Base-by-base conservation (phyloP, 164 flowering plant genomes). In the Sextonia rubra region DNA sequence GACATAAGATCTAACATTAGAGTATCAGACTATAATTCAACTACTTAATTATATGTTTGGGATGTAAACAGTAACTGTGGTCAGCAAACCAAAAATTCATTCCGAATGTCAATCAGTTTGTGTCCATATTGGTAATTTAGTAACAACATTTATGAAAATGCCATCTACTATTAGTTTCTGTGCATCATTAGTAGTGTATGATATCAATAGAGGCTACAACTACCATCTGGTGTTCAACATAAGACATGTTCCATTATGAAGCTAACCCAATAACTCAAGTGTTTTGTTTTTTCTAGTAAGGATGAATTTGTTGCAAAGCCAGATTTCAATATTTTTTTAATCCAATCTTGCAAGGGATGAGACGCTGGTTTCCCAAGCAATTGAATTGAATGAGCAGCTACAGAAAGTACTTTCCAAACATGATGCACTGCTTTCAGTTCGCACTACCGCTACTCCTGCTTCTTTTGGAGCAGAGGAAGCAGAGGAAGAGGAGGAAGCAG, bases 301-400 rank as follows among this genome's bases (percentile, higher is more conserved):
- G 58, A 52, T 52, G 17, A 15, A 52, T 52, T 52, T 52, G 20
- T 52, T 52, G 58, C n/a, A 12, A 23, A 61, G 14, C 15, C 29
- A 12, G 7, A 61, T 3, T 22, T 25, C 64, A 61, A 61, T 61
- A 4, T 23, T 17, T 68, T 18, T 68, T 49, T 17, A 3, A 29
- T 56, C 37, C 62, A 12, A 27, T 17, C 68, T 66, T 8, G 73
- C 32, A 81, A 94, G 98, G 85, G 90, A 94, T 72, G 97, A 92
- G 80, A 88, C 77, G 70, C 68, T 86, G 75, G 90, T 94, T 71
- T 88, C 93, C 48, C 83, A 74, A 75, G 97, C 98, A 71, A 89
- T 91, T 72, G 91, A 92, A 29, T 82, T 90, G 77, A 92, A 90
- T 75, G 98, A 94, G 71, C 86, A 88, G 80, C 90, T 94, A 18